phyloP scores from a whole-genome alignment of 2,329 filamentous ascomycete genomes.

The Furcasterigmium furcatum region DNA sequence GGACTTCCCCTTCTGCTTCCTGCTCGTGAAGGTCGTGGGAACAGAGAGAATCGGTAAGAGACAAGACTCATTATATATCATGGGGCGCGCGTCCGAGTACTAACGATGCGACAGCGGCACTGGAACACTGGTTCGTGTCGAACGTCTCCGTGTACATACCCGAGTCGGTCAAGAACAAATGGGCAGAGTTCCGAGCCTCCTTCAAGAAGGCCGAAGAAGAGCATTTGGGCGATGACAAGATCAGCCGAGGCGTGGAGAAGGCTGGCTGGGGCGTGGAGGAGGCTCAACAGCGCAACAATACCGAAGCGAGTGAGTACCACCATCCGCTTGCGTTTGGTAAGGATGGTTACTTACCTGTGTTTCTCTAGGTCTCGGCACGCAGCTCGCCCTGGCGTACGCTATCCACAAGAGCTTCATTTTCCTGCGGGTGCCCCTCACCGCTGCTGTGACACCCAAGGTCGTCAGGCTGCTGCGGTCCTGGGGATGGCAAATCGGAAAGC shows the following conservation, averaged over 20 bases:
- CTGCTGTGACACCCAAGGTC: constrained; percentile 89
- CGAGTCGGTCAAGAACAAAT: constrained; percentile 51
- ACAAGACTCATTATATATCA: background rate
- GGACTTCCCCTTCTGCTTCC: constrained; percentile 94
- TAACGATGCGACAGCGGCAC: constrained; percentile 38
- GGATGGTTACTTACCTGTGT: constrained; percentile 9
- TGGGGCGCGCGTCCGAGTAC: background rate
- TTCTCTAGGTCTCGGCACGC: constrained; percentile 62
- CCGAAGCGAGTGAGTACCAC: constrained; percentile 68
- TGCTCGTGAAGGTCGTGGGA: constrained; percentile 78
- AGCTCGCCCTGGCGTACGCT: constrained; percentile 89
- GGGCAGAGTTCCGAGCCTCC: constrained; percentile 44
- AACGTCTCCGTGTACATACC: constrained; percentile 57
- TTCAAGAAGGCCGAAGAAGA: constrained; percentile 42
- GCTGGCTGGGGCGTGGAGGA: constrained; percentile 60
- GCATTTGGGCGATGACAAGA: constrained; percentile 36
- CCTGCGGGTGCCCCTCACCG: constrained; percentile 86
- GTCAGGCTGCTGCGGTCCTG: constrained; percentile 82
- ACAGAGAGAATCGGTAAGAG: constrained; percentile 76
- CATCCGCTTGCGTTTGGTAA: background rate
- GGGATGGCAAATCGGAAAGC: constrained; percentile 93
- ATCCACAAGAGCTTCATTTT: constrained; percentile 99
- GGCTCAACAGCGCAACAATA: constrained; percentile 57
- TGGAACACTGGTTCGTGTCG: constrained; percentile 67
- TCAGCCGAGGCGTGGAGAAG: constrained; percentile 46